Evolutionary conservation across 768 basidiomycete species (phyloP).

Genomic region (Lactarius quietus): DNA sequence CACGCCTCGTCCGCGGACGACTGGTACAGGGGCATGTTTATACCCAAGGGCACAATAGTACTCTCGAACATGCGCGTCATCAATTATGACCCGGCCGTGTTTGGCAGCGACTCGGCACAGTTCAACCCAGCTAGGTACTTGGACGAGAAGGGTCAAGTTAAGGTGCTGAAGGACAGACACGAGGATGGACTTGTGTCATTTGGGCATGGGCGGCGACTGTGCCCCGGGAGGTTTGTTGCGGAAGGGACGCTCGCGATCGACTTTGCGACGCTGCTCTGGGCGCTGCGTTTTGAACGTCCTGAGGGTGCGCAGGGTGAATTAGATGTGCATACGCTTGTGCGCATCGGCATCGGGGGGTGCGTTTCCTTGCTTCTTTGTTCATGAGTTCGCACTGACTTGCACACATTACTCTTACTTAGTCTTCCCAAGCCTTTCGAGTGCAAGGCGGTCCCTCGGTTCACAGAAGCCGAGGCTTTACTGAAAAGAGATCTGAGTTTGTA

Average conservation of each 20-base stretch:
- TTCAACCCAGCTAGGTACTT: background rate
- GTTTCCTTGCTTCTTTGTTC: background rate
- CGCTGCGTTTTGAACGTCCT: background rate
- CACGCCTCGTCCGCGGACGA: background rate
- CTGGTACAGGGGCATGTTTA: background rate
- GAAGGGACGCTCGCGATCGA: background rate
- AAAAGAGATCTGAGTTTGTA: background rate
- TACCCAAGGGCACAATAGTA: background rate
- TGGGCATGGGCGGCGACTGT: background rate
- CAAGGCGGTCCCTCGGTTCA: background rate
- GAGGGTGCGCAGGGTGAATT: background rate
- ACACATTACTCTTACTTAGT: background rate
- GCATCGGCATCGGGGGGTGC: background rate
- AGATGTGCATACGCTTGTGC: background rate
- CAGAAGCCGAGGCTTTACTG: background rate
- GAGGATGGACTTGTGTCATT: background rate
- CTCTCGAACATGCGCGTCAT: background rate
- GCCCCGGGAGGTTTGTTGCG: background rate
- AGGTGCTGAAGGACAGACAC: background rate
- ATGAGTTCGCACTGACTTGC: background rate
- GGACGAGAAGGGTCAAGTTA: background rate
- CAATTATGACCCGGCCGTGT: background rate
- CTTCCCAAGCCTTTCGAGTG: background rate
- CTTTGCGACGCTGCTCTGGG: slow-evolving; percentile 6
- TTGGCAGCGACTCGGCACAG: background rate